These are phyloP conservation scores for Rhipidocladum racemiflorum DNA, from an alignment of 176 grass and related monocot species.

Conservation along the genomic window DNA sequence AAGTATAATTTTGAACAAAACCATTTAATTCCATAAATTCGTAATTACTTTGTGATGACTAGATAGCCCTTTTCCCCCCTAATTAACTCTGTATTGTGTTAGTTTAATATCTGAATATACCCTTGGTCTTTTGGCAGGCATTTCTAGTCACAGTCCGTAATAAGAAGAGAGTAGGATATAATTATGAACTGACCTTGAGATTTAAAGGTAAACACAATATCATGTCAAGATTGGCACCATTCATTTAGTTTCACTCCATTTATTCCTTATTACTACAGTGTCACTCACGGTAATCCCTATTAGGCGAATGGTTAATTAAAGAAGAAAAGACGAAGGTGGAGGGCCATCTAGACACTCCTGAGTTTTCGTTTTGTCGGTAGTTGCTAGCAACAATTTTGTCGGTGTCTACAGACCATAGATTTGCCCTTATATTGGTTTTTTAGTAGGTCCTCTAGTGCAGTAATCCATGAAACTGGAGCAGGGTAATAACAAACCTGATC, in stretches of 20 bases:
- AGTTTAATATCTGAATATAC: constrained; percentile 7
- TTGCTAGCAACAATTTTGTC: too few species aligned
- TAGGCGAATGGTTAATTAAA: constrained; percentile 84
- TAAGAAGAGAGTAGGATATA: constrained; percentile 95
- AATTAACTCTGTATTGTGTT: neutral
- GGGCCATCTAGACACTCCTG: constrained; percentile 80
- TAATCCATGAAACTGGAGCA: too few species aligned
- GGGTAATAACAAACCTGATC: too few species aligned
- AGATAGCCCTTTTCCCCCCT: too few species aligned
- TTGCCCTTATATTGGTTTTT: too few species aligned
- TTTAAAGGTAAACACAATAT: constrained; percentile 57
- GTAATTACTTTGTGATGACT: neutral
- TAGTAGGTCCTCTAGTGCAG: too few species aligned
- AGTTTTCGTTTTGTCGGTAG: too few species aligned
- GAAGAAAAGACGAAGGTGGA: constrained; percentile 69
- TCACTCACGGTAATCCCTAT: neutral
- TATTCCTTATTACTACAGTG: neutral
- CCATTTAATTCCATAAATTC: neutral
- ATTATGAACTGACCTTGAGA: constrained; percentile 81
- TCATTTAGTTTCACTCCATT: neutral
- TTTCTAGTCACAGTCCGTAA: constrained; percentile 83
- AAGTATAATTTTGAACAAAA: constrained; percentile 29
- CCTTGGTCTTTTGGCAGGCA: constrained; percentile 48
- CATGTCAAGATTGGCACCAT: neutral
- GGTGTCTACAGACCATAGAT: too few species aligned